Base-by-base conservation (phyloP, 2,329 filamentous ascomycete genomes). In the Pleoardoris graminearum region DNA sequence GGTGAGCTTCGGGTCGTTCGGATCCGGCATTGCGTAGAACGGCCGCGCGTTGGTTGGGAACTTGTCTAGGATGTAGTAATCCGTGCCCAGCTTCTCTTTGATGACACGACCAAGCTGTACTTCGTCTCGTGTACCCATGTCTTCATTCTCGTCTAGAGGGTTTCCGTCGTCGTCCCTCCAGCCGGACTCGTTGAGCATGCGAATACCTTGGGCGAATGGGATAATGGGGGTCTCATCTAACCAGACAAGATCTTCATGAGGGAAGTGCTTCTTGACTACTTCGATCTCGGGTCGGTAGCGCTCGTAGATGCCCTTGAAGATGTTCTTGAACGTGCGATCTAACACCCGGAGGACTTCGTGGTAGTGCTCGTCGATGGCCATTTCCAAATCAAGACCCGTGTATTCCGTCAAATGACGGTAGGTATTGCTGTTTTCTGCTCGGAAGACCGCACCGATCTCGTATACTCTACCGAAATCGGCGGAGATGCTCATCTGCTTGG, bases 401-500 rank as follows among this genome's bases (percentile, higher is more conserved):
- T 95, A 97, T 72, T 97, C 92, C 0, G 92, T 96, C 79, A 97
- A 80, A 71, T 97, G 92, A 32, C 92, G 86, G 67, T 96, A 92
- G 0, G 92, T 97, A 73, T 97, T 97, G 68, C 90, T 95, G 77
- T 97, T 95, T 71, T 97, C 92, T 0, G 92, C 92, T 61, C 92
- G 86, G 80, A 97, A 97, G 6, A 97, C 91, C 2, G 90, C 86
- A 14, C 90, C 90, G 59, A 94, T 87, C 70, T 97, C 92, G 66
- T 93, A 97, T 6, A 97, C 92, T 45, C 87, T 85, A 51, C 88
- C 87, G 69, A 96, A 94, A 70, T 97, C 92, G 23, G 91, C 87
- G 4, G 91, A 90, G 35, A 97, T 91, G 46, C 86, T 84, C 89
- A 96, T 93, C 74, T 97, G 92, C 77, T 97, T 97, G 48, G 90